Conservation (phyloP, 2,329 filamentous ascomycete species). For the Aureobasidium sp. region DNA sequence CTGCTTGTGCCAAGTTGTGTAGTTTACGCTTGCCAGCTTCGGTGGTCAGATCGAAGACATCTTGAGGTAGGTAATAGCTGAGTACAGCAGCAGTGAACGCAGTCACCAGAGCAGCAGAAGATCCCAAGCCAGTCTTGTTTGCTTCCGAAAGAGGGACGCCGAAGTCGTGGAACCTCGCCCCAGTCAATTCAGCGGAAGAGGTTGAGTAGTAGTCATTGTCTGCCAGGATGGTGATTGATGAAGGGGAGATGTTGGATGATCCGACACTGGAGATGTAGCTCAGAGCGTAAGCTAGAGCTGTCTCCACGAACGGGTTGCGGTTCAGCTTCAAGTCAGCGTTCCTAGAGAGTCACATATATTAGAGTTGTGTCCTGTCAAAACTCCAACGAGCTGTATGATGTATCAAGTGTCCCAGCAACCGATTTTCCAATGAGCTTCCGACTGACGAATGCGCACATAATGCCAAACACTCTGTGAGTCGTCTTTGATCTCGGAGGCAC, state of each 20-base stretch:
- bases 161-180: constrained; percentile 66
- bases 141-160: constrained; percentile 66
- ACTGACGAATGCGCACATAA: neutral
- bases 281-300: constrained; percentile 77
- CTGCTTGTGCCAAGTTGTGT: constrained; percentile 89
- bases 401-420: neutral
- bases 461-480: neutral
- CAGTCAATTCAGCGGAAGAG: constrained; percentile 36
- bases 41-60: constrained; percentile 50
- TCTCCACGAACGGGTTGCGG: constrained; percentile 85
- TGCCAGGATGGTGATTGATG: constrained; percentile 78
- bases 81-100: constrained; percentile 72
- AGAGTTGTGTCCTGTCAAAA: constrained; percentile 15
- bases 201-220: constrained; percentile 97
- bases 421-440: neutral
- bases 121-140: constrained; percentile 93
- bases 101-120: constrained; percentile 89
- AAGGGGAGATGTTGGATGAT: constrained; percentile 53
- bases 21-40: constrained; percentile 53
- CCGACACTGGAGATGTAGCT: constrained; percentile 62
- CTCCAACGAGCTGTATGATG: neutral
- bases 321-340: constrained; percentile 38
- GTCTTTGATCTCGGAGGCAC: neutral
- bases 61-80: constrained; percentile 60
- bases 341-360: constrained; percentile 22